Evolutionary conservation across 1,284 basidiomycete species (phyloP), one percentile per base, ranked within the genome.

Genomic region (Boletus semigastroideus): DNA sequence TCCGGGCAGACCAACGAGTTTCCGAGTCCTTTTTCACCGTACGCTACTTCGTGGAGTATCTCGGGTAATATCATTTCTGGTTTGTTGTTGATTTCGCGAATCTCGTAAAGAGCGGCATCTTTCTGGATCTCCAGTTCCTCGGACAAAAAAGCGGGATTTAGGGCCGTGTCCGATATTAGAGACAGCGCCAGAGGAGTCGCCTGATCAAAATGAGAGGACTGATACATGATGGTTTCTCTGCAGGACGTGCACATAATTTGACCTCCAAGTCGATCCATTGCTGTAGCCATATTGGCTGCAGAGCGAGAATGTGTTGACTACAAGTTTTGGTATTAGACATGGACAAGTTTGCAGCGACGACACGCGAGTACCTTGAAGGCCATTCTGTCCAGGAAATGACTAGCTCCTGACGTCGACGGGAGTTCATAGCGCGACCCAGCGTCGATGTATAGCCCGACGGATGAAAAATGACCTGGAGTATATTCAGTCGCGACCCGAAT

Each of bases 11-110:
- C 74, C 17, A 98, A 72, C 0, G 94, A 85, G 69, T 95, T 97
- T 28, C 96, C 96, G 2, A 98, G 78, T 0, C 89, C 93, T 57
- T 83, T 83, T 56, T 78, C 74, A 51, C 80, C 76, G 68, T 92
- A 98, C 0, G 95, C 96, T 51, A 94, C 86, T 33, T 82, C 77
- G 67, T 98, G 95, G 22, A 98, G 71, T 6, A 96, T 73, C 66
- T 99, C 96, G 3, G 96, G 95, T n/a, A 98, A 75, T 56, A 96
- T 90, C 81, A 94, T 88, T 63, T 98, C 96, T 0, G 96, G 94
- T 69, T 98, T 98, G 48, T 81, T 78, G 67, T 74, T 83, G 54
- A 98, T 84, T 72, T 98, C 94, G 40, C 92, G 80, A 42, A 95
- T 83, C 72, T 99, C 96, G 68, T 96, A 99, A n/a, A 82, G 80